phyloP scores from a whole-genome alignment of 129 eudicot genomes.

The Ambrosia trifida region DNA sequence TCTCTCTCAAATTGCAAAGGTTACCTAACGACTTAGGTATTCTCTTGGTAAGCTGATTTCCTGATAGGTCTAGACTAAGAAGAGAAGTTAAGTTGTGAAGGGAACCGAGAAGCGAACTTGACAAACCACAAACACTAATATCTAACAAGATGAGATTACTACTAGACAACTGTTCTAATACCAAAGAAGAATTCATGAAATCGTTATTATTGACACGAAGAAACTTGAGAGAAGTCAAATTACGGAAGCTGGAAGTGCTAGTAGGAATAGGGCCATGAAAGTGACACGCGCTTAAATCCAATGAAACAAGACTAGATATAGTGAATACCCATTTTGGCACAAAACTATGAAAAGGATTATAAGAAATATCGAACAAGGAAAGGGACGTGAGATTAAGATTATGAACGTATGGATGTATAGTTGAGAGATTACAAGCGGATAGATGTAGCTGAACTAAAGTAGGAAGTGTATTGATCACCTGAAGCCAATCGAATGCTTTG shows the following conservation, averaged over 20 bases:
- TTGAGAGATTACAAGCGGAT: background rate
- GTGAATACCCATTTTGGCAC: background rate
- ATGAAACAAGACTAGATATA: background rate
- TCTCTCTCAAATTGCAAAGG: background rate
- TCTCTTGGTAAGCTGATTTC: background rate
- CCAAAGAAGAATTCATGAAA: background rate
- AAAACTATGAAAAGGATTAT: background rate
- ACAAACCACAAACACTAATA: background rate
- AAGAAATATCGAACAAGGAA: constrained; percentile 2
- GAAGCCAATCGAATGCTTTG: background rate
- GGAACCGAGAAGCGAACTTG: background rate
- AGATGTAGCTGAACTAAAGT: background rate
- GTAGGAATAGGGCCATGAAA: background rate
- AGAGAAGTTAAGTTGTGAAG: background rate
- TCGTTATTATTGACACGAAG: background rate
- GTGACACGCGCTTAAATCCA: background rate
- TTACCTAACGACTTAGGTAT: background rate
- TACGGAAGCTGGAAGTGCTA: background rate
- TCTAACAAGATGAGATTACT: background rate
- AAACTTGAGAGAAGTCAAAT: background rate
- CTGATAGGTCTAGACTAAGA: background rate
- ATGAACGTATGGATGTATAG: background rate
- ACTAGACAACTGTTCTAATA: constrained; percentile 1
- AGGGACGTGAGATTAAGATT: background rate
- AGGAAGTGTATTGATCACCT: background rate